A percentile compares a stretch with the other conserved stretches of the same genome.
Evolutionary conservation across 192 early-diverging fungal genomes (phyloP).

Genomic region (Gigaspora rosea): DNA sequence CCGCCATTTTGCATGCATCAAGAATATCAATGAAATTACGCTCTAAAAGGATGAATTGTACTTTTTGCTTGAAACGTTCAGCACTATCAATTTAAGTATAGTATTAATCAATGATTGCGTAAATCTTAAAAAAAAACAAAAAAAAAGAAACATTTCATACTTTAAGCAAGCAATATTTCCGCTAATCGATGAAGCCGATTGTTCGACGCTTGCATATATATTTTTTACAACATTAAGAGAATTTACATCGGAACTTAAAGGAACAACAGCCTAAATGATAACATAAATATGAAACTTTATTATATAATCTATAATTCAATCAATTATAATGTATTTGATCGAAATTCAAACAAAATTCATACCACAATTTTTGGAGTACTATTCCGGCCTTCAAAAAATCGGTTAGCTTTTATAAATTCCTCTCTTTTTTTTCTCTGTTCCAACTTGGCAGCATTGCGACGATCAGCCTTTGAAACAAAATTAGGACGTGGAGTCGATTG

Average conservation of each 20-base stretch:
- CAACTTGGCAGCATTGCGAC: constrained; percentile 78
- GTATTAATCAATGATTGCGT: too few species aligned
- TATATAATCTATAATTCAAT: background rate
- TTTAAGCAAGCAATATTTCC: constrained; percentile 41
- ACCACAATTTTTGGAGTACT: constrained; percentile 87
- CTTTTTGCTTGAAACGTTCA: constrained; percentile 87
- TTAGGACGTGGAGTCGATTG: constrained; percentile 46
- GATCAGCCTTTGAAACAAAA: constrained; percentile 65
- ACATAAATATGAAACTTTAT: background rate
- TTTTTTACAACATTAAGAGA: constrained; percentile 53
- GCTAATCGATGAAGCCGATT: constrained; percentile 34
- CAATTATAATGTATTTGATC: background rate
- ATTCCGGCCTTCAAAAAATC: constrained; percentile 81
- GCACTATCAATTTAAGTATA: constrained; percentile 36
- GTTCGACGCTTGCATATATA: constrained; percentile 50
- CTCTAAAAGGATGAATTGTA: constrained; percentile 77
- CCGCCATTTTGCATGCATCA: too few species aligned
- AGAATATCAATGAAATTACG: constrained; percentile 80
- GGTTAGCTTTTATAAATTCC: constrained; percentile 64
- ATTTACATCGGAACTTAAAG: constrained; percentile 81
- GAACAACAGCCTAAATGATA: constrained; percentile 67
- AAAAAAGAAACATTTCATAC: constrained; percentile 29
- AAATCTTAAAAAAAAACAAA: constrained; percentile 7
- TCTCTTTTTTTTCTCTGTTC: constrained; percentile 83
- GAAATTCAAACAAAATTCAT: constrained; percentile 9